Evolutionary conservation across 352 stramenopile genomes (phyloP), one percentile per base, ranked within the genome.

Genomic region (Phytophthora pluvialis): DNA sequence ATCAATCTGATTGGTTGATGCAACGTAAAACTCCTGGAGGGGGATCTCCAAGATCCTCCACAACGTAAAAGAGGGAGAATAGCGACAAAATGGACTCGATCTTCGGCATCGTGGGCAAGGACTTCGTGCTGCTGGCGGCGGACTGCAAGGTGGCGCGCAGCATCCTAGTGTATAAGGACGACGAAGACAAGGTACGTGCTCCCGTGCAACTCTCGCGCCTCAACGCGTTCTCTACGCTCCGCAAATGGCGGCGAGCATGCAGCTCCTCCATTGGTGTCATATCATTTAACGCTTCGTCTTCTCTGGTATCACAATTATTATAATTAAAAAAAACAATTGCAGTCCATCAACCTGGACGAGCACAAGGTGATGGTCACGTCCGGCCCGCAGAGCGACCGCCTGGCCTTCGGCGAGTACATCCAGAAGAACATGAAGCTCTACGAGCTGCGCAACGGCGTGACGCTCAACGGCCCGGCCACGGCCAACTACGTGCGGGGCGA

Each of bases 351-450:
- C 18, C 58, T 96, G 39, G 89, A 96, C 59, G 71, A 80, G 21
- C 86, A 94, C 80, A 96, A 96, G 64, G 62, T 95, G 33, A 77
- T 96, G 63, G 81, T 88, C 11, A 86, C 76, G 35, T 86, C 80
- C 4, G 89, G 89, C 7, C 87, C 85, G 9, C 87, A 95, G 69
- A 85, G 77, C 38, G 87, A 96, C 60, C 89, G 89, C 55, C 66
- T 96, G 13, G 83, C 77, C 39, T 96, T 96, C 58, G 73, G 80
- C 61, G 89, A 96, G 66, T 96, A 95, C 71, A 73, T 96, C 29
- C 87, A 95, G 70, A 96, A 96, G 79, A 96, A 96, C 77, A 89
- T 95, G 79, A 96, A 96, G 81, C 81, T 96, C 5, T 95, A 96
- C 63, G 86, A 96, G 64, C 73, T 96, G 68, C 87, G 85, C 67